Evolutionary conservation across 2,329 filamentous ascomycete species (phyloP).

Genomic region (Fonsecaea multimorphosa): DNA sequence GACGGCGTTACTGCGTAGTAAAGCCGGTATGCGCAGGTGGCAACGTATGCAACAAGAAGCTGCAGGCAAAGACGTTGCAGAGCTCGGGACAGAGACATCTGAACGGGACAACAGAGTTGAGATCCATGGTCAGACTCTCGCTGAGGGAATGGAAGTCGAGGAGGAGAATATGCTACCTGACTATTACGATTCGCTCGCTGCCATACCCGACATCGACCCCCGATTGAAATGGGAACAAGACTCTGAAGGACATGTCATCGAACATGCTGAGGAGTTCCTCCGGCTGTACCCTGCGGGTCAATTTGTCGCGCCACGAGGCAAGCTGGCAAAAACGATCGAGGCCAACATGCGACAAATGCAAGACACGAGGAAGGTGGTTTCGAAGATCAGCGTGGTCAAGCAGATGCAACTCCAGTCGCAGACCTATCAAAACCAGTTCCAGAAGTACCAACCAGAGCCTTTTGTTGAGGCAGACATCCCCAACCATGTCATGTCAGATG

Average conservation of each 20-base stretch:
- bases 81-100: slow-evolving; percentile 51
- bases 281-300: slow-evolving; percentile 74
- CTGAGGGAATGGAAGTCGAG: slow-evolving; percentile 92
- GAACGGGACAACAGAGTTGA: slow-evolving; percentile 39
- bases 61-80: slow-evolving; percentile 53
- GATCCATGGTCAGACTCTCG: slow-evolving; percentile 73
- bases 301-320: slow-evolving; percentile 77
- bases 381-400: slow-evolving; percentile 96
- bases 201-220: slow-evolving; percentile 81
- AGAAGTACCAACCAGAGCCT: slow-evolving; percentile 89
- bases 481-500: slow-evolving; percentile 86
- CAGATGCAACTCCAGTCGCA: slow-evolving; percentile 99
- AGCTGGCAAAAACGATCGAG: slow-evolving; percentile 79
- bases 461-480: slow-evolving; percentile 87
- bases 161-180: slow-evolving; percentile 85
- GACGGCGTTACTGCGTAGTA: slow-evolving; percentile 81
- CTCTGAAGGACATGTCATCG: slow-evolving; percentile 83
- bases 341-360: slow-evolving; percentile 94
- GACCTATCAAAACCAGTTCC: slow-evolving; percentile 97
- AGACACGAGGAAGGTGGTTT: slow-evolving; percentile 92
- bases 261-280: slow-evolving; percentile 84
- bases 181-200: slow-evolving; percentile 88
- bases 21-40: slow-evolving; percentile 88
- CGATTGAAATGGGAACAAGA: slow-evolving; percentile 89
- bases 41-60: slow-evolving; percentile 77